Base-by-base conservation (phyloP, 2,329 filamentous ascomycete genomes). In the Aureobasidium melanogenum region DNA sequence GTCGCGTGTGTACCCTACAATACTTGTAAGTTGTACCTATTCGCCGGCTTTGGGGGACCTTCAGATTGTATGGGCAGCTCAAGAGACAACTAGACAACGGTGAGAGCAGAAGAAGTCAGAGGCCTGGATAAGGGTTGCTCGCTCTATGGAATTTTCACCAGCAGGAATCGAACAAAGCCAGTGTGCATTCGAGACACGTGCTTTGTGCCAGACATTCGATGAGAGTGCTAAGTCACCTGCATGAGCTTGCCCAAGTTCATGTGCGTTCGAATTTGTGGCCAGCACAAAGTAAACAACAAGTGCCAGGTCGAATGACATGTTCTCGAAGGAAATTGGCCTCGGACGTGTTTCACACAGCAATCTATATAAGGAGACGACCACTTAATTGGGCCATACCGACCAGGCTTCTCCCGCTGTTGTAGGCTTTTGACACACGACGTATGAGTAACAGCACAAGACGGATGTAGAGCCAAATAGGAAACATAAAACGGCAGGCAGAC, bases 291-390 rank as follows among this genome's bases (percentile, higher is more conserved):
- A 3, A 3, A 24, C 36, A 36, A 36, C 19, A 19, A 28, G 39
- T 41, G 36, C 10, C 50, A 41, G 14, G 15, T 54, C 8, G n/a
- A 41, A 9, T 30, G 52, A 56, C 52, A 44, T 34, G 52, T 56
- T 56, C 52, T 56, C 38, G 39, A 44, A 56, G 39, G 52, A 30
- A 43, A 56, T 56, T 56, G 26, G 52, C 52, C 38, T 32, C 24
- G n/a, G n/a, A 44, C 8, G 28, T 56, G 52, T 56, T 34, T 56
- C 52, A 56, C 15, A 6, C n/a, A 24, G 52, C 39, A 56, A 56
- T 56, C 52, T 56, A 56, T 56, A 32, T 24, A 56, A 56, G 39
- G 52, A 38, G 50, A 44, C 28, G 14, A n/a, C 8, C 2, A 17
- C 10, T 24, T 56, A 39, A 44, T 44, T 56, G 52, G 52, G 26